Conservation (phyloP, 116 monocot species). For the Trichopus zeylanicus region DNA sequence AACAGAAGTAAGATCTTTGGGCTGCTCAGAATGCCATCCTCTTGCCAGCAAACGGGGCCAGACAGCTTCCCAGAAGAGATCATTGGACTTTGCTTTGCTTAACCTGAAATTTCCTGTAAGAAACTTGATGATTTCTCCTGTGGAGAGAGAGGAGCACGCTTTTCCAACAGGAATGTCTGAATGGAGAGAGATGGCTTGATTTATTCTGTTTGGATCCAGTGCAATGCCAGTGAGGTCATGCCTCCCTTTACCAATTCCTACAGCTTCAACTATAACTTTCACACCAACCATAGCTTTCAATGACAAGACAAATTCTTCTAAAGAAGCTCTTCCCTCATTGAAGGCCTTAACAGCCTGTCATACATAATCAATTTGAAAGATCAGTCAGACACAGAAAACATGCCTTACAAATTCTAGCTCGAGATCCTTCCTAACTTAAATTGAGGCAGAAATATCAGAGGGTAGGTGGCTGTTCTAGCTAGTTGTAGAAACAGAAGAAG, state of each 20-base stretch:
- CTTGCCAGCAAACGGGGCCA: conserved; percentile 80
- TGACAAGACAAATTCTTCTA: conserved; percentile 63
- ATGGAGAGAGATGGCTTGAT: conserved; percentile 14
- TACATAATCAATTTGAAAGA: not conserved
- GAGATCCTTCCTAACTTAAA: too few species aligned
- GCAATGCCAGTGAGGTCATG: conserved; percentile 59
- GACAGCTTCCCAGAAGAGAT: conserved; percentile 92
- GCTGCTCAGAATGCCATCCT: conserved; percentile 91
- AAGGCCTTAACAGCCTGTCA: conserved; percentile 47
- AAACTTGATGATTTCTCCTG: conserved; percentile 60
- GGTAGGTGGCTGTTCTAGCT: too few species aligned
- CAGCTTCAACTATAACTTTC: conserved; percentile 46
- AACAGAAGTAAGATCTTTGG: conserved; percentile 24
- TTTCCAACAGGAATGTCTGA: conserved; percentile 70
- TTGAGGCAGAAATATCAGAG: too few species aligned
- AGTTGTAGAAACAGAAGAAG: too few species aligned
- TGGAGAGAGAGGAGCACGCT: conserved; percentile 62
- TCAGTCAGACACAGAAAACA: not conserved
- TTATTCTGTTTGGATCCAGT: conserved; percentile 41
- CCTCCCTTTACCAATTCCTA: conserved; percentile 75
- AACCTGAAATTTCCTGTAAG: conserved; percentile 79
- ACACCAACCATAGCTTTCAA: conserved; percentile 53
- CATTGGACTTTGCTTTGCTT: conserved; percentile 72
- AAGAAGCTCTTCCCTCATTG: conserved; percentile 42
- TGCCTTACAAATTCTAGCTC: not conserved